A percentile compares a stretch with the other conserved stretches of the same genome.
Conservation (phyloP, 305 asterid genomes). For the Fraxinus greggii region DNA sequence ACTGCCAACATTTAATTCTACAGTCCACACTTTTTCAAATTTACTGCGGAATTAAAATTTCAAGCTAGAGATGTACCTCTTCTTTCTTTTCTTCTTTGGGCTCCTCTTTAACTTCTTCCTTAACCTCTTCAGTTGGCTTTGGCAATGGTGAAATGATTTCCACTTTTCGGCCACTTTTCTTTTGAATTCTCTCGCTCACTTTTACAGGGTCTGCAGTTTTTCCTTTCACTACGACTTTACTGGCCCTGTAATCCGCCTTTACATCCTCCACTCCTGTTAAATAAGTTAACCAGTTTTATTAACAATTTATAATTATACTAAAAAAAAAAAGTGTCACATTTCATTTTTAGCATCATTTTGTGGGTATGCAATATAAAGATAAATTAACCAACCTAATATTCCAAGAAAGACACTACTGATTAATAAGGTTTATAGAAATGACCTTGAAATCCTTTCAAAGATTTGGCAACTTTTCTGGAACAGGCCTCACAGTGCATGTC, state of each 20-base stretch:
- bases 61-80: constrained; percentile 41
- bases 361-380: neutral
- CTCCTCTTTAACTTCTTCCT: constrained; percentile 28
- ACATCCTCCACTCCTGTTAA: constrained; percentile 59
- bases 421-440: neutral
- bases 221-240: constrained; percentile 66
- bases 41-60: neutral
- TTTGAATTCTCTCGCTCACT: constrained; percentile 54
- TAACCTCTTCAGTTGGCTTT: constrained; percentile 32
- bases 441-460: constrained; percentile 84
- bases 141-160: constrained; percentile 58
- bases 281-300: neutral
- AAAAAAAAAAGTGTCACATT: neutral
- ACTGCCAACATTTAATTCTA: neutral
- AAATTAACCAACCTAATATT: neutral
- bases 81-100: constrained; percentile 53
- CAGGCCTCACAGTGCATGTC: constrained; percentile 97
- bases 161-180: constrained; percentile 51
- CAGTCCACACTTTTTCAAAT: neutral
- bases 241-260: constrained; percentile 52
- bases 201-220: constrained; percentile 51
- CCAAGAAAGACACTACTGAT: neutral
- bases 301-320: too few relatives aligned
- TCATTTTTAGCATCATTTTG: neutral
- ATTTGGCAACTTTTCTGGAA: constrained; percentile 75